phyloP scores from a whole-genome alignment of 1,139 yeast species.

The Pneumocystis oryctolagi region DNA sequence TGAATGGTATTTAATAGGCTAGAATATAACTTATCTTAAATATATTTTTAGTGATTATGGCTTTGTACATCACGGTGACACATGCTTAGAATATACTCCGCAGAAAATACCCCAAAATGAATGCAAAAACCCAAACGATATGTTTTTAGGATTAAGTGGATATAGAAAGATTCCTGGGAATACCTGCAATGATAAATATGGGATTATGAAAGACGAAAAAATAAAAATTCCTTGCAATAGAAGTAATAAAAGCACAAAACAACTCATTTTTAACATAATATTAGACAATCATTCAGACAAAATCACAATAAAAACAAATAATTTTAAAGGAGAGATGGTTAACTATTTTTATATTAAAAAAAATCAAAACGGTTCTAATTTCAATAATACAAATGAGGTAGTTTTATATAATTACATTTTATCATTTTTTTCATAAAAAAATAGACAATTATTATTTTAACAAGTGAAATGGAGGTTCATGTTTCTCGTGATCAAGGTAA shows the following conservation, averaged over 20 bases:
- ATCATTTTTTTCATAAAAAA: background rate
- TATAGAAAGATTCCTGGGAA: constrained; percentile 36
- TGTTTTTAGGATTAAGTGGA: constrained; percentile 22
- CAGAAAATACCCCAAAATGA: constrained; percentile 11
- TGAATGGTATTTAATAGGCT: constrained; percentile 59
- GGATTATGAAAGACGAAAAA: constrained; percentile 16
- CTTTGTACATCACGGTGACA: constrained; percentile 27
- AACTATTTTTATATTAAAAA: constrained; percentile 43
- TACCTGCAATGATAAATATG: constrained; percentile 26
- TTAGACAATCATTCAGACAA: constrained; percentile 1
- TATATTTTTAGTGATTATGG: constrained; percentile 10
- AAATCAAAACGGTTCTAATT: constrained; percentile 26
- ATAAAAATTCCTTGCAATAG: constrained; percentile 11
- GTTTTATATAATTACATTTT: background rate
- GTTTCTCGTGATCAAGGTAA: constrained; percentile 72
- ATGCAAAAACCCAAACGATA: constrained; percentile 24
- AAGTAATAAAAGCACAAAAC: constrained; percentile 14
- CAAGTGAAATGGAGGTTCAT: constrained; percentile 37
- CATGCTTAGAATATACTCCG: constrained; percentile 33
- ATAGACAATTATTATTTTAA: constrained; percentile 46
- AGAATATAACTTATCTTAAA: background rate
- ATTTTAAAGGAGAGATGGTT: constrained; percentile 30
- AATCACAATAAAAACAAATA: constrained; percentile 20
- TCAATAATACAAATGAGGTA: constrained; percentile 33
- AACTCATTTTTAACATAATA: background rate